Percentiles rank a stretch among this genome's conserved stretches.
phyloP scores from a whole-genome alignment of 2,329 filamentous ascomycete genomes.

The Trichoderma sp. region DNA sequence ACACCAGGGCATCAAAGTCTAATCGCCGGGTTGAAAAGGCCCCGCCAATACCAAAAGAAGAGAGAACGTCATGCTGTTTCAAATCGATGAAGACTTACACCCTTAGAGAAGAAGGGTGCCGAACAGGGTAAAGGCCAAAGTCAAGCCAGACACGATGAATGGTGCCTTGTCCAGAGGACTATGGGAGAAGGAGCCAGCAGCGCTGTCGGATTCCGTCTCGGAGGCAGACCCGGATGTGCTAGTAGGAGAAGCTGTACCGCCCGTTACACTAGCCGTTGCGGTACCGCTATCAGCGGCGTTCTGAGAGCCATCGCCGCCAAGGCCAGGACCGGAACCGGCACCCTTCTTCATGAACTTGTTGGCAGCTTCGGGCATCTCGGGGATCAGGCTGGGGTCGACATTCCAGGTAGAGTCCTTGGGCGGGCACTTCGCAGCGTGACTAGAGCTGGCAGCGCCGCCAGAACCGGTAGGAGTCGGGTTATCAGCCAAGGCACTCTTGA shows the following conservation, averaged over 20 bases:
- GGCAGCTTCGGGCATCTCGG: slow-evolving; percentile 53
- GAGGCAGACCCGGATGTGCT: slow-evolving; percentile 15
- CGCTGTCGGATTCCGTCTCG: slow-evolving; percentile 33
- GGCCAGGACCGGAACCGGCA: slow-evolving; percentile 55
- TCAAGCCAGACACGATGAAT: slow-evolving; percentile 39
- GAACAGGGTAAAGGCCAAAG: slow-evolving; percentile 41
- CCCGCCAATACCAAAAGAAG: slow-evolving; percentile 12
- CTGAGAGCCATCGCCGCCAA: slow-evolving; percentile 56
- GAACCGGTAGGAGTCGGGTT: slow-evolving; percentile 54
- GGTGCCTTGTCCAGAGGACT: slow-evolving; percentile 34
- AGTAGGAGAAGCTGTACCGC: slow-evolving; percentile 36
- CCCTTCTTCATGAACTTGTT: slow-evolving; percentile 55
- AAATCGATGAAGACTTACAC: neutral
- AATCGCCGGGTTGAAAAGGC: slow-evolving; percentile 18
- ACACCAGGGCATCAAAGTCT: neutral
- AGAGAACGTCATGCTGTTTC: neutral
- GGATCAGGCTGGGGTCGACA: slow-evolving; percentile 51
- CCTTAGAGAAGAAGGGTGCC: slow-evolving; percentile 44
- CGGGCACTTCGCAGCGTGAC: slow-evolving; percentile 51
- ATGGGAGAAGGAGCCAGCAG: slow-evolving; percentile 32
- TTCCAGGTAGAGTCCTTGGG: slow-evolving; percentile 52
- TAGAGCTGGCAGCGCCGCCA: slow-evolving; percentile 52
- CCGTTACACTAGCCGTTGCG: slow-evolving; percentile 45
- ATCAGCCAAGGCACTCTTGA: slow-evolving; percentile 50
- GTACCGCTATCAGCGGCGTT: slow-evolving; percentile 49